A percentile compares a stretch with the other conserved stretches of the same genome.
Evolutionary conservation across 352 stramenopile genomes (phyloP).

Genomic region (Phytophthora uliginosa): DNA sequence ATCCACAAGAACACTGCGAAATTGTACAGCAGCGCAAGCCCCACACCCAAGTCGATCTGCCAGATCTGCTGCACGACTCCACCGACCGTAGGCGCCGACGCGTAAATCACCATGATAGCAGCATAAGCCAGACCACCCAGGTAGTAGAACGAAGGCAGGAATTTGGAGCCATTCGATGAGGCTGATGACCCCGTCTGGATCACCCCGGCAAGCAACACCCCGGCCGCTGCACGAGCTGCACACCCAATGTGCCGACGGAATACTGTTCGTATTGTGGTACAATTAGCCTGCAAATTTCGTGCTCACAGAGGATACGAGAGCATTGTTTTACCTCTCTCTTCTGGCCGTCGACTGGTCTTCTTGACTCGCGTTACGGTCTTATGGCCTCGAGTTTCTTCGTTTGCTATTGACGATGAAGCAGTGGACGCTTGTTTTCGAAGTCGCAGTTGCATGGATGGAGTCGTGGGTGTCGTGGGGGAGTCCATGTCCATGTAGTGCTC

Average conservation of each 20-base stretch:
- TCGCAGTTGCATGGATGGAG: conserved; percentile 45
- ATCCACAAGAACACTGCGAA: conserved; percentile 67
- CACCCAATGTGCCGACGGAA: conserved; percentile 55
- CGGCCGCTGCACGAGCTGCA: conserved; percentile 57
- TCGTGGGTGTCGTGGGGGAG: conserved; percentile 32
- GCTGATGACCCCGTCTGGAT: conserved; percentile 57
- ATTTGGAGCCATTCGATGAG: conserved; percentile 43
- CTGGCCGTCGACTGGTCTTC: conserved; percentile 46
- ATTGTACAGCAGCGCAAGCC: conserved; percentile 74
- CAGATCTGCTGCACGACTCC: conserved; percentile 70
- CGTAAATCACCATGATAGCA: conserved; percentile 76
- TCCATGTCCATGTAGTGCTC: conserved; percentile 39
- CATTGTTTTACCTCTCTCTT: conserved; percentile 30
- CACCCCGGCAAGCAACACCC: conserved; percentile 67
- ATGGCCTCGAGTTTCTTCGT: conserved; percentile 17
- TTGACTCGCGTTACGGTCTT: conserved; percentile 42
- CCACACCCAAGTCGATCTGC: conserved; percentile 77
- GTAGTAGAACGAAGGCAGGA: conserved; percentile 74
- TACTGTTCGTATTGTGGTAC: conserved; percentile 5
- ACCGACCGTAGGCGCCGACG: conserved; percentile 63
- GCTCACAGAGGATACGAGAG: not conserved
- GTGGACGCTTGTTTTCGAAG: conserved; percentile 39
- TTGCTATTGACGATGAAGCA: conserved; percentile 17
- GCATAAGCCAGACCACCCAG: conserved; percentile 69
- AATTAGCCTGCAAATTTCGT: not conserved